A percentile compares a stretch with the other conserved stretches of the same genome.
These are phyloP conservation scores for Cunninghamia lanceolata DNA, from an alignment of 75 land plant genomes.

Conservation along the genomic window DNA sequence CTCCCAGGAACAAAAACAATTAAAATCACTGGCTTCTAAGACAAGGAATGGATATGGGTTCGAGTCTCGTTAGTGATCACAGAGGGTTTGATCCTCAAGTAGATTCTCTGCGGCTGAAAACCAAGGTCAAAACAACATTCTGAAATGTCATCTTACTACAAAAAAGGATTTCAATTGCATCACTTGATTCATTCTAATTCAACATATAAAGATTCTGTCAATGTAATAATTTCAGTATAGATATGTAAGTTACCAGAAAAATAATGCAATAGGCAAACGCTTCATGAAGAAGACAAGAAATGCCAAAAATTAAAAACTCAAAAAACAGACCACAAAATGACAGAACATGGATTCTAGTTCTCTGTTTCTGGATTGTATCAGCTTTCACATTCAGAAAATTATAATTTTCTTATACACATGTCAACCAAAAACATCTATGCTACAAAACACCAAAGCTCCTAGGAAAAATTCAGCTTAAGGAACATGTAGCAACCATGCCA, in stretches of 20 bases:
- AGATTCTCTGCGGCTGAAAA: too few relatives aligned
- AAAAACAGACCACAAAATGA: not conserved
- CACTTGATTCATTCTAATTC: not conserved
- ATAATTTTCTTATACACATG: too few relatives aligned
- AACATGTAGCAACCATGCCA: not conserved
- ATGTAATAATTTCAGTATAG: not conserved
- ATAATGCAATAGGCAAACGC: not conserved
- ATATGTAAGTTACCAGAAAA: not conserved
- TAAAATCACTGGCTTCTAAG: too few relatives aligned
- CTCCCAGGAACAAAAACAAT: too few relatives aligned
- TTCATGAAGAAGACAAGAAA: not conserved
- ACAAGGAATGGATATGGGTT: too few relatives aligned
- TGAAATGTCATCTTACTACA: not conserved
- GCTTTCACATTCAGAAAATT: too few relatives aligned
- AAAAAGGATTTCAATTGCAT: not conserved
- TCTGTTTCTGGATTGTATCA: not conserved
- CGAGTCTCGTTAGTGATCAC: too few relatives aligned
- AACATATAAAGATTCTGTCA: not conserved
- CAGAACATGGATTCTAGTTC: not conserved
- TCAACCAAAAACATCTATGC: too few relatives aligned
- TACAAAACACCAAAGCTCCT: too few relatives aligned
- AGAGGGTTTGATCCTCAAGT: too few relatives aligned
- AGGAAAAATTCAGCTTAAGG: too few relatives aligned
- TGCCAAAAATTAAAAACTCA: not conserved
- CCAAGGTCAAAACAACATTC: not conserved